Evolutionary conservation across 2,329 filamentous ascomycete genomes (phyloP), one percentile per base, ranked within the genome.

Genomic region (Colletotrichum lindemuthianum): DNA sequence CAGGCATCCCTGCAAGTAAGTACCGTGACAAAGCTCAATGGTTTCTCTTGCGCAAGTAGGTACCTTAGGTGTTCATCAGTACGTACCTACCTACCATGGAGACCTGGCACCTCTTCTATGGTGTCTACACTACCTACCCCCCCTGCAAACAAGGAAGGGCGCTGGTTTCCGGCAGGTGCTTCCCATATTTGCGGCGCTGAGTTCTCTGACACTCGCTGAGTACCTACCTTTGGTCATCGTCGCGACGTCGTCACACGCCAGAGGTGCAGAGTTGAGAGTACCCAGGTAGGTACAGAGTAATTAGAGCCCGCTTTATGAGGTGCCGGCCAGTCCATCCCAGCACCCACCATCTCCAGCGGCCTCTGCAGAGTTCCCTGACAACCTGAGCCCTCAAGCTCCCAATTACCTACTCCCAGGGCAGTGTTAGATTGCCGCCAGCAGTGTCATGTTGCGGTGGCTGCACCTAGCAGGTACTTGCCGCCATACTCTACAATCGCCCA

Each of bases 211-310:
- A 60, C 51, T 60, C 50, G 24, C 60, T 54, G 60, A 41, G 55
- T 43, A 59, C n/a, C n/a, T n/a, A n/a, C n/a, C n/a, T n/a, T n/a
- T n/a, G 49, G 55, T 49, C 44, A 45, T 52, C 50, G 61, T 60
- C 61, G 61, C 44, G 44, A 47, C 50, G 61, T 60, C 61, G 61
- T 65, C 61, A 61, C 58, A 51, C 40, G 45, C 61, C 45, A 13
- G 24, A 24, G 24, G 13, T 15, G 2, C 13, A 43, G 15, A 15
- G n/a, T n/a, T n/a, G n/a, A n/a, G n/a, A n/a, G 41, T 43, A 43
- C 41, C 41, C 15, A 2, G 13, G 4, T 10, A 43, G 40, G 5
- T 43, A 43, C 41, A 43, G 15, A 43, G 41, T 45, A n/a, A n/a
- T n/a, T n/a, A 51, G 24, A 60, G 45, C 50, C 60, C 44, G 57